These are phyloP conservation scores for Pseudopithomyces chartarum DNA, from an alignment of 2,329 filamentous ascomycete species.

Conservation along the genomic window DNA sequence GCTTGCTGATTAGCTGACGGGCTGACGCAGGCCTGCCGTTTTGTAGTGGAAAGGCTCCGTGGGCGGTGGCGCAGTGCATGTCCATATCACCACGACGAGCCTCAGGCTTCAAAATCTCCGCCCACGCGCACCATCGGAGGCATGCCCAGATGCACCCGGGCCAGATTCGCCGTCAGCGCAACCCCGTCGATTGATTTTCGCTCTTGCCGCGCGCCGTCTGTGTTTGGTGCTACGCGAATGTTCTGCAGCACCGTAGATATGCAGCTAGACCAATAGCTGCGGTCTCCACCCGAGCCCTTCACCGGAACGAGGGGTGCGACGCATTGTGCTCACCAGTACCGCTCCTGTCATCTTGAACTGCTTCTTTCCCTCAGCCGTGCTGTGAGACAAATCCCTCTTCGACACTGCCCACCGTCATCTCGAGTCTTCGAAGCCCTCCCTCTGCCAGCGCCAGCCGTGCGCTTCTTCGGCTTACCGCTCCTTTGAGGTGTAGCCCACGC, in stretches of 20 bases:
- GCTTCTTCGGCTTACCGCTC: constrained; percentile 27
- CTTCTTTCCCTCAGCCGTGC: constrained; percentile 1
- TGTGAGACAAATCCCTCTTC: constrained; percentile 27
- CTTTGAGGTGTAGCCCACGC: constrained; percentile 18
- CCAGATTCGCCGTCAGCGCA: not conserved
- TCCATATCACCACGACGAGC: constrained; percentile 13
- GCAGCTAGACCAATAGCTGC: constrained; percentile 41
- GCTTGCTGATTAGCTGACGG: constrained; percentile 7
- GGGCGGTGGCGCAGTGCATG: constrained; percentile 43
- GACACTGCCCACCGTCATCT: constrained; percentile 29
- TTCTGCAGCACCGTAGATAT: constrained; percentile 31
- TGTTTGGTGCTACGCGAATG: constrained; percentile 38
- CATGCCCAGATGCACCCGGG: not conserved
- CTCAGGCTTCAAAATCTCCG: constrained; percentile 30
- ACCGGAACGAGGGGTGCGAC: constrained; percentile 44
- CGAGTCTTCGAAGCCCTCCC: constrained; percentile 33
- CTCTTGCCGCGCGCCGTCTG: constrained; percentile 17
- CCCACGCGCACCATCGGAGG: not conserved
- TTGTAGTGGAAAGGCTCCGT: constrained; percentile 20
- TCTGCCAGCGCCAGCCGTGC: constrained; percentile 27
- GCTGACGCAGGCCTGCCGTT: constrained; percentile 18
- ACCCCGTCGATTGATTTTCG: not conserved
- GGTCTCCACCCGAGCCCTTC: constrained; percentile 29
- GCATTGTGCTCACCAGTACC: constrained; percentile 16
- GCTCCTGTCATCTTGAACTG: not conserved